Conservation (phyloP, 176 grass and related monocot species). For the Aegilops bicornis region DNA sequence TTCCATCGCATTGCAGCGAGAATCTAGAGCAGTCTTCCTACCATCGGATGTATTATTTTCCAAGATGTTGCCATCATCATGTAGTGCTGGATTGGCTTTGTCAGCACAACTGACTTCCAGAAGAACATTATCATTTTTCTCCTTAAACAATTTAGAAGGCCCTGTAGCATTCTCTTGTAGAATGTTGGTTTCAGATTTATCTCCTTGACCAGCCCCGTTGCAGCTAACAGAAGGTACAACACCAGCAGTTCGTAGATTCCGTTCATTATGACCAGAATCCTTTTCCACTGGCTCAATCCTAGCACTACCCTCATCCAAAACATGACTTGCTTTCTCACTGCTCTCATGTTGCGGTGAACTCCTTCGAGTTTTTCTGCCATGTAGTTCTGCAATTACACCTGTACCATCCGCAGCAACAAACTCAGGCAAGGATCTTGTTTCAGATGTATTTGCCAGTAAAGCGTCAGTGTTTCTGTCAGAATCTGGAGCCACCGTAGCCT, state of each 20-base stretch:
- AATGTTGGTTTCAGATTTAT: conserved; percentile 30
- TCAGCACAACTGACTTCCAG: not conserved
- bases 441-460: conserved; percentile 18
- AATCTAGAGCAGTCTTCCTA: not conserved
- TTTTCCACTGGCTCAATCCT: conserved; percentile 23
- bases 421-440: conserved; percentile 9
- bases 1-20: conserved; percentile 13
- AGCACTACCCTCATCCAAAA: not conserved
- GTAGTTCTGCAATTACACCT: not conserved
- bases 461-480: conserved; percentile 1
- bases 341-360: conserved; percentile 23
- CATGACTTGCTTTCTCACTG: conserved; percentile 26
- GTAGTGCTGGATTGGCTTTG: conserved; percentile 22
- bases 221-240: conserved; percentile 19
- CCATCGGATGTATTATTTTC: conserved; percentile 1
- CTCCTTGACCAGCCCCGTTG: conserved; percentile 18
- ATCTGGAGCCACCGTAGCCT: conserved; percentile 10
- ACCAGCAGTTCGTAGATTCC: not conserved
- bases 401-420: not conserved
- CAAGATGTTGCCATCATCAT: conserved; percentile 22
- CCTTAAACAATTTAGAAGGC: not conserved
- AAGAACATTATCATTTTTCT: not conserved
- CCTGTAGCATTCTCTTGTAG: conserved; percentile 5
- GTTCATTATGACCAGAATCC: not conserved
- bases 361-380: conserved; percentile 4